Base-by-base conservation (phyloP, 176 grass and related monocot species). In the Leersia perrieri region DNA sequence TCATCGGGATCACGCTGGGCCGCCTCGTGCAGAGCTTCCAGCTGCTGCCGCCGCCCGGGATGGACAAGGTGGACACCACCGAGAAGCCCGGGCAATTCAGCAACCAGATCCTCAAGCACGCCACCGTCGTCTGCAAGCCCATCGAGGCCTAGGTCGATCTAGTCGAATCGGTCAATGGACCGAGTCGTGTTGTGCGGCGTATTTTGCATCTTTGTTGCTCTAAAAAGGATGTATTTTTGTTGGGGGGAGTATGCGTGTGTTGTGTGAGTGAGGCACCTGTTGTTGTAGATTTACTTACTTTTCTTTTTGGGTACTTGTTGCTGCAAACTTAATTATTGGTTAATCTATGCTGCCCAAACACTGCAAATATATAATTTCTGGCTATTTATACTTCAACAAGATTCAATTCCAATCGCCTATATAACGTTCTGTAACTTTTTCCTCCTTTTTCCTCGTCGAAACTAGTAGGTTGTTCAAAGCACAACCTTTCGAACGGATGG, bases 31-130 rank as follows among this genome's bases (percentile, higher is more conserved):
- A 98, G 82, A 92, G 86, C 91, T 98, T 98, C 64, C 40, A 93
- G 33, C 78, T 98, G 61, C 88, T 91, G 40, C 92, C 95, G 53
- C 86, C 92, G n/a, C 92, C 88, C 0, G 92, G 92, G 3, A 49
- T 41, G 42, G 63, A 65, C 49, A 72, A 79, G 81, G 27, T 95
- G 9, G 95, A 98, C 78, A 98, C 95, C 81, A 88, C 92, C 33
- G 95, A 98, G 90, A 94, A 91, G 81, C 92, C 92, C 11, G 95
- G 95, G 0, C 95, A 98, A 84, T 98, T 98, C 90, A 98, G 95
- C 92, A 94, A 94, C 86, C 95, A 94, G 80, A 98, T 98, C 69
- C 73, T 86, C 53, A 91, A 89, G 81, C 92, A 98, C 64, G 93
- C 90, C 85, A 98, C 95, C 53, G 42, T 98, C 22, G 90, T 98